phyloP scores from a whole-genome alignment of 257 asterid species.

The Marsdenia floribunda region DNA sequence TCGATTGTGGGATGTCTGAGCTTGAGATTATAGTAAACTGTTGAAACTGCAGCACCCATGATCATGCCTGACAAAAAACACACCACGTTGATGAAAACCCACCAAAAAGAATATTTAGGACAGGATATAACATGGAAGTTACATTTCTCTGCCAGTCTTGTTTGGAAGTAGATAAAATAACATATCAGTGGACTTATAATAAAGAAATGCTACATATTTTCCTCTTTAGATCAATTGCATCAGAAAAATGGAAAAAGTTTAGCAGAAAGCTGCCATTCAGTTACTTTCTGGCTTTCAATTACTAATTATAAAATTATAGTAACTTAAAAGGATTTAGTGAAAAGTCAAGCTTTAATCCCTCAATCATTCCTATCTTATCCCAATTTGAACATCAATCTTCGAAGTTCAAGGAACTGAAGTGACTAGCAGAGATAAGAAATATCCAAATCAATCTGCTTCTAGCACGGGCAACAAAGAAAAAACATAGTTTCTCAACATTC shows the following conservation, averaged over 20 bases:
- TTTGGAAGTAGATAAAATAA: neutral
- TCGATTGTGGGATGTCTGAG: slow-evolving; percentile 88
- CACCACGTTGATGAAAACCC: neutral
- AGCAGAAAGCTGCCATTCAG: neutral
- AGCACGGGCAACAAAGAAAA: neutral
- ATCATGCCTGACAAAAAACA: slow-evolving; percentile 71
- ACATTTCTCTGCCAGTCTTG: neutral
- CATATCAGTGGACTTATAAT: neutral
- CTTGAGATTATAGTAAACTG: slow-evolving; percentile 87
- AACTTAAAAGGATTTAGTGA: neutral
- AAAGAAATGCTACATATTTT: neutral
- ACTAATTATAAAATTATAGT: neutral
- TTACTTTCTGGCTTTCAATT: neutral
- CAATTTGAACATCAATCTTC: neutral
- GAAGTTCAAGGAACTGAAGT: neutral
- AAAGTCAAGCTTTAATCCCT: neutral
- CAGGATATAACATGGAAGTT: neutral
- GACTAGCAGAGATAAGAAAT: neutral
- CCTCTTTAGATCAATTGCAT: neutral
- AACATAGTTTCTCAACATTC: neutral
- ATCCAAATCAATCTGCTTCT: neutral
- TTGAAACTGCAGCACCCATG: slow-evolving; percentile 91
- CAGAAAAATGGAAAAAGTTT: neutral
- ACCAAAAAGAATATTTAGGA: neutral
- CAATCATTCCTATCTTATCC: neutral